These are phyloP conservation scores for Fonsecaea pedrosoi DNA, from an alignment of 2,329 filamentous ascomycete species.

Conservation along the genomic window DNA sequence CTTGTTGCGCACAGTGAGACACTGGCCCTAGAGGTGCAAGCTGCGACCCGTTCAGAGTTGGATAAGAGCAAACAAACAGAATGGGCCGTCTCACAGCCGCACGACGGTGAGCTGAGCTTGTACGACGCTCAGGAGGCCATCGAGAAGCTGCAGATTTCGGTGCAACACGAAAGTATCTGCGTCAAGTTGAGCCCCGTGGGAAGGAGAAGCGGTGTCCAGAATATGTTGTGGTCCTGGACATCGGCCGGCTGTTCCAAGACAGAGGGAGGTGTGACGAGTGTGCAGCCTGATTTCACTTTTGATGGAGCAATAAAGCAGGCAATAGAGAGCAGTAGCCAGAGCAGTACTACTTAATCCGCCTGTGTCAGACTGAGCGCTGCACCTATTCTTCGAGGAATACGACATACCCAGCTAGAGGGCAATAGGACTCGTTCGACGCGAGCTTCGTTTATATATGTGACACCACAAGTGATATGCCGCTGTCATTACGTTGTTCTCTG, in stretches of 20 bases:
- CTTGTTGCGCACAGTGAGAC: slow-evolving; percentile 25
- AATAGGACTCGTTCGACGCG: too few relatives aligned
- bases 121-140: slow-evolving; percentile 24
- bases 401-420: too few relatives aligned
- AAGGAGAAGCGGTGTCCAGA: slow-evolving; percentile 5
- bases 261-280: slow-evolving; percentile 16
- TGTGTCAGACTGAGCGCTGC: background rate
- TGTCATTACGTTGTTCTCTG: too few relatives aligned
- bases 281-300: slow-evolving; percentile 20
- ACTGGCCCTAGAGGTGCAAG: slow-evolving; percentile 10
- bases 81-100: slow-evolving; percentile 29
- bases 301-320: slow-evolving; percentile 19
- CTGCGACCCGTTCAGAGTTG: background rate
- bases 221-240: slow-evolving; percentile 31
- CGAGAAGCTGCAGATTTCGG: slow-evolving; percentile 25
- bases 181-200: slow-evolving; percentile 12
- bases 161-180: slow-evolving; percentile 25
- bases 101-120: slow-evolving; percentile 31
- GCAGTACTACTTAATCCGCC: background rate
- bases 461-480: too few relatives aligned
- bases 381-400: background rate
- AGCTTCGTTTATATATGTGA: too few relatives aligned
- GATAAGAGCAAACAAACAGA: background rate
- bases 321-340: background rate
- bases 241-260: slow-evolving; percentile 22